These are phyloP conservation scores for Millerozyma miso DNA, from an alignment of 805 yeast genomes.

Conservation along the genomic window DNA sequence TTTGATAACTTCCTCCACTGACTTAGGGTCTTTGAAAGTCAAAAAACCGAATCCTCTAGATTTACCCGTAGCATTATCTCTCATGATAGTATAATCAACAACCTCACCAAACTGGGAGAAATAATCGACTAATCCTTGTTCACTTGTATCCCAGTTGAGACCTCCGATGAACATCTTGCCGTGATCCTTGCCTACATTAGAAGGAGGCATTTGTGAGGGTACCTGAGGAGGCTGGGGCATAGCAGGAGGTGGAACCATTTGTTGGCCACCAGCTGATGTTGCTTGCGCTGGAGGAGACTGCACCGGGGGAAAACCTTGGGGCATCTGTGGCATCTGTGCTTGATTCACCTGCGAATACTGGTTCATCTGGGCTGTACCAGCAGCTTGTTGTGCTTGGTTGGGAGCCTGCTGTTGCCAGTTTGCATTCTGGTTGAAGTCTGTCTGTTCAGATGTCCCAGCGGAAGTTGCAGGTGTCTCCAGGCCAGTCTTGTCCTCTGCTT, in stretches of 20 bases:
- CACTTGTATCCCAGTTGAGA: constrained; percentile 95
- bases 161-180: constrained; percentile 97
- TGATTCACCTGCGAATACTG: neutral
- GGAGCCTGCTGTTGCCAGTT: constrained; percentile 1
- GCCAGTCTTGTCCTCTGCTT: constrained; percentile 7
- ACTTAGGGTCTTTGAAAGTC: constrained; percentile 74
- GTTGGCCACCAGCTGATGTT: neutral
- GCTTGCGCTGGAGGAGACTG: neutral
- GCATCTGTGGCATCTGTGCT: constrained; percentile 6
- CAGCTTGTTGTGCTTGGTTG: neutral
- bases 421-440: constrained; percentile 1
- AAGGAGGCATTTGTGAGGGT: constrained; percentile 17
- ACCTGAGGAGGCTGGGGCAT: constrained; percentile 11
- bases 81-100: constrained; percentile 85
- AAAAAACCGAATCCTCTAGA: constrained; percentile 95
- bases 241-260: constrained; percentile 5
- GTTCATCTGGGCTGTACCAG: neutral
- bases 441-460: neutral
- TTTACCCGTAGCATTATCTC: constrained; percentile 79
- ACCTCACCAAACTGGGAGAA: constrained; percentile 88
- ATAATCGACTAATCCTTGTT: constrained; percentile 76
- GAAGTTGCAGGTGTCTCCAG: constrained; percentile 1
- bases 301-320: constrained; percentile 6
- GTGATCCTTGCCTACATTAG: constrained; percentile 50
- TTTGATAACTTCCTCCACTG: constrained; percentile 82